Percentiles rank a stretch among this genome's conserved stretches.
Conservation (phyloP, 306 rosid species). For the Trifolium pratense region DNA sequence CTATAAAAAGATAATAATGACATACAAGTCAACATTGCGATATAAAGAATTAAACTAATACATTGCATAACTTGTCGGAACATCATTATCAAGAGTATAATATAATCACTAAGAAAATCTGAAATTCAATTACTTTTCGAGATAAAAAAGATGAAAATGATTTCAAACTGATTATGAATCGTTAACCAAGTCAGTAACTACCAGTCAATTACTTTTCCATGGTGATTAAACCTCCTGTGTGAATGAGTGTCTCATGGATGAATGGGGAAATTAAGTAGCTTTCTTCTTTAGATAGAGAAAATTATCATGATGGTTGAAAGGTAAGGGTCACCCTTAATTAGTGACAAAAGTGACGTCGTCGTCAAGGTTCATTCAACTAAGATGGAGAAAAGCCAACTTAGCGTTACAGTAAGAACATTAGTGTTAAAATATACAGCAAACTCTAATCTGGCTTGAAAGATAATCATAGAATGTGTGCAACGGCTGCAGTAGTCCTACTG, state of each 20-base stretch:
- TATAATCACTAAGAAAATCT: conserved; percentile 6
- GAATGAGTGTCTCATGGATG: neutral
- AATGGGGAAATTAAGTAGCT: neutral
- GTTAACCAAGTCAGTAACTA: conserved; percentile 10
- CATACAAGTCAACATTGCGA: neutral
- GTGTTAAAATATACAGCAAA: neutral
- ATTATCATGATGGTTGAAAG: neutral
- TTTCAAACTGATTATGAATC: conserved; percentile 28
- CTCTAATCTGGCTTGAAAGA: neutral
- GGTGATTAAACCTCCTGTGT: neutral
- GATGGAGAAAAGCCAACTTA: neutral
- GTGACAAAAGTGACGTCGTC: neutral
- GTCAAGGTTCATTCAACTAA: neutral
- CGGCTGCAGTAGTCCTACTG: neutral
- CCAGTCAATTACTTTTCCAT: neutral
- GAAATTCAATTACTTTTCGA: conserved; percentile 8
- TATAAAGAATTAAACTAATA: neutral
- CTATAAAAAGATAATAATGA: conserved; percentile 45
- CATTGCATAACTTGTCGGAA: conserved; percentile 5
- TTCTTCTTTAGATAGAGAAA: neutral
- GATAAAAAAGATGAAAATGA: conserved; percentile 14
- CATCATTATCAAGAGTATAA: neutral
- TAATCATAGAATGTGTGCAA: neutral
- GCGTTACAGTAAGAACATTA: neutral
- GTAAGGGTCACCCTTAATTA: neutral